These are phyloP conservation scores for Rhytidiadelphus loreus DNA, from an alignment of 225 moss, liverwort and hornwort genomes.

Conservation along the genomic window DNA sequence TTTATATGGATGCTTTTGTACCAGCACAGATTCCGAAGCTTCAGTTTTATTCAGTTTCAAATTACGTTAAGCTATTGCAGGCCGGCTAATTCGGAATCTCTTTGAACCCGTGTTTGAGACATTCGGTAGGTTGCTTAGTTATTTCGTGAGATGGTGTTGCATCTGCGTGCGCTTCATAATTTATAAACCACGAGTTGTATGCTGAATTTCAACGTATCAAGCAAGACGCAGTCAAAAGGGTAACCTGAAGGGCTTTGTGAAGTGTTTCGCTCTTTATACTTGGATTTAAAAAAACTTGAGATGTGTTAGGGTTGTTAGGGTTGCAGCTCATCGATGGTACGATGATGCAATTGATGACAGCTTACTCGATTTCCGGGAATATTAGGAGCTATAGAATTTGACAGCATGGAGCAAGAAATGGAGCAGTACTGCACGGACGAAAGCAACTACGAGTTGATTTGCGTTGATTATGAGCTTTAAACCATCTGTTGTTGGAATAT, in stretches of 20 bases:
- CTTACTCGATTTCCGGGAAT: not conserved
- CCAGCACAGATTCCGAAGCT: not conserved
- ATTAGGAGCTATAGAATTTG: not conserved
- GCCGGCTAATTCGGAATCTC: not conserved
- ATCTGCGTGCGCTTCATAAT: not conserved
- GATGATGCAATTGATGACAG: not conserved
- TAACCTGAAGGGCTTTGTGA: not conserved
- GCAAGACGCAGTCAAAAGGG: not conserved
- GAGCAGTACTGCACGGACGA: not conserved
- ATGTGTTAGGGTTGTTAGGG: not conserved
- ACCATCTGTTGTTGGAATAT: not conserved
- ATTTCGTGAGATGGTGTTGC: not conserved
- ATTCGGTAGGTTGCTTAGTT: not conserved
- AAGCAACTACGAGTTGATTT: not conserved
- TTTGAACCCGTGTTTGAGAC: not conserved
- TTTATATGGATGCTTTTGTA: too few species aligned
- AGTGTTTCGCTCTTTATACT: not conserved
- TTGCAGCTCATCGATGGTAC: not conserved
- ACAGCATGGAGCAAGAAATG: not conserved
- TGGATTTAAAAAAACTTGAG: not conserved
- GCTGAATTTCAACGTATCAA: not conserved
- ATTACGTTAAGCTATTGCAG: too few species aligned
- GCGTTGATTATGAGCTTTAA: not conserved
- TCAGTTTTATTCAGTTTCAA: not conserved
- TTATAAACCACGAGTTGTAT: not conserved